phyloP scores from a whole-genome alignment of 306 rosid species.

The Carpinus fangiana region DNA sequence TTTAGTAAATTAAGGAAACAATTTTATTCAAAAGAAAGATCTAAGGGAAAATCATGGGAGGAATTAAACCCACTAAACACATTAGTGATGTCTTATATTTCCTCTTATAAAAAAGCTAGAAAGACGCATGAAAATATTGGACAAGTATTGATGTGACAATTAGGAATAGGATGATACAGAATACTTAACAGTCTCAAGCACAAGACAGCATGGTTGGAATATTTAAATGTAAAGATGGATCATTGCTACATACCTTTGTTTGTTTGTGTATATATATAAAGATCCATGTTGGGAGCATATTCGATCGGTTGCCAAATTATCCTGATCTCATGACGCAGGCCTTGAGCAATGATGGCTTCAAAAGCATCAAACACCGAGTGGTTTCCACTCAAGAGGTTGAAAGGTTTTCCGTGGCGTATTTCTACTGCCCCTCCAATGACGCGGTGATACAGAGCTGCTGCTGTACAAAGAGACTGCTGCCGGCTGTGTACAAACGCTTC shows the following conservation, averaged over 20 bases:
- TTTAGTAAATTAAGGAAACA: too few relatives aligned
- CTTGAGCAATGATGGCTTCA: conserved; percentile 67
- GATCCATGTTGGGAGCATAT: too few relatives aligned
- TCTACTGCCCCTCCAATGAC: conserved; percentile 57
- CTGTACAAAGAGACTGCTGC: too few relatives aligned
- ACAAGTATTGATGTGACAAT: background rate
- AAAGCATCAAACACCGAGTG: conserved; percentile 66
- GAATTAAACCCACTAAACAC: too few relatives aligned
- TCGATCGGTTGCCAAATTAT: too few relatives aligned
- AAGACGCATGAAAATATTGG: background rate
- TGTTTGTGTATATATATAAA: background rate
- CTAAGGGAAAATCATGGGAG: too few relatives aligned
- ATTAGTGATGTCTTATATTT: background rate
- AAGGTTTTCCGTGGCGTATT: conserved; percentile 71
- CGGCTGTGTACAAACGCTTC: conserved; percentile 47
- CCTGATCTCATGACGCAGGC: conserved; percentile 42
- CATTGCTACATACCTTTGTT: background rate
- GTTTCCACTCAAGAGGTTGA: conserved; percentile 40
- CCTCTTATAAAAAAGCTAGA: background rate
- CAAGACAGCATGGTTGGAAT: background rate
- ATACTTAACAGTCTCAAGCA: too few relatives aligned
- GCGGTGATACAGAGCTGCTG: conserved; percentile 43
- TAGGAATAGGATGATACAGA: background rate
- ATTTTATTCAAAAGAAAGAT: too few relatives aligned
- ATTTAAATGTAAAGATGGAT: background rate